Base-by-base conservation (phyloP, 2,329 filamentous ascomycete species). In the Plectosphaerella sp. region DNA sequence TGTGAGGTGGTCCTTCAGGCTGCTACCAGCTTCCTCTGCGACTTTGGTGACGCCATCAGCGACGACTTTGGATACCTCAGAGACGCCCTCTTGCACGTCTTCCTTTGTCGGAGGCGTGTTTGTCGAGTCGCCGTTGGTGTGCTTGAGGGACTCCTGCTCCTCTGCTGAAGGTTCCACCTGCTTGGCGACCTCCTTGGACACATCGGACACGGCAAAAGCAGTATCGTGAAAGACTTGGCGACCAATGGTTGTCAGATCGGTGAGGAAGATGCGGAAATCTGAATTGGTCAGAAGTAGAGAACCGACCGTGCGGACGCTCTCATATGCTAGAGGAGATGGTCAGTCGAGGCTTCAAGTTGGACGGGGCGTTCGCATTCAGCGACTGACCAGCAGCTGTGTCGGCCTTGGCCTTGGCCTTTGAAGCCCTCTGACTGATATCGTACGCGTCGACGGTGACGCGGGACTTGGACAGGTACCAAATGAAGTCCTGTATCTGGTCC, bases 401-500 rank as follows among this genome's bases (percentile, higher is more conserved):
- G 18, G 88, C 88, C 61, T 81, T 85, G 5, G 80, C 77, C 66
- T 84, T 88, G 16, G 81, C 81, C 58, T 78, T 79, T 47, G 77
- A 77, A 3, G 84, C 87, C 47, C 80, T 78, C 39, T 77, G 71
- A 2, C 79, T 76, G 45, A 92, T 72, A 54, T 89, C 79, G 16
- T 82, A 76, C 1, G 84, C 75, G 60, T 92, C 85, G 4, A 93
- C 70, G 1, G 80, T 80, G 6, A 94, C 73, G 35, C 82, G 80
- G n/a, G 90, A 86, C 64, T 89, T 87, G 57, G 84, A 75, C 46
- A 96, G 69, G 61, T 87, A 91, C 91, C 91, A 97, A 39, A 96
- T 76, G 57, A 97, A 89, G 62, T 97, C 90, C 67, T 97, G 93
- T 16, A 97, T 82, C 66, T 96, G 88, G 68, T 97, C 91, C 15